Evolutionary conservation across 768 basidiomycete genomes (phyloP), one percentile per base, ranked within the genome.

Genomic region (Calocera cornea): DNA sequence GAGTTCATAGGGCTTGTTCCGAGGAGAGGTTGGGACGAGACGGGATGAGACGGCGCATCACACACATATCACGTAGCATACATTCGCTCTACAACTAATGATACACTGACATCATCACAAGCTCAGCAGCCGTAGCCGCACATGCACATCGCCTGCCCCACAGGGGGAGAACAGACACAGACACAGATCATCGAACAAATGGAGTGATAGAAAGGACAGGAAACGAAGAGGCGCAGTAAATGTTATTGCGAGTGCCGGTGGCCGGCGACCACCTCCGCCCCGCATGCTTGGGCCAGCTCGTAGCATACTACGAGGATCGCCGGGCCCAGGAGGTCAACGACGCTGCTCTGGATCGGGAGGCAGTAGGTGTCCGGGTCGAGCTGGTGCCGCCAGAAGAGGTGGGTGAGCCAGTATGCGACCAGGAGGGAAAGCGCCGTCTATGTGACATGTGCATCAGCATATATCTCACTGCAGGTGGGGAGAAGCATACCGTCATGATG

Each of bases 361-460:
- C 92, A 92, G 74, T 95, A 95, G 77, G 89, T 87, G 75, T 97
- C 94, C 3, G 94, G 94, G 74, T 97, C 94, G 31, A 86, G 80
- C 12, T 83, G 80, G 66, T 80, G 84, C 0, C 83, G 82, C 92
- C 93, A 95, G 31, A 97, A 82, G 73, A 84, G 86, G 49, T 84
- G 77, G 1, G 92, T 94, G 64, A 94, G 79, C 12, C 74, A 72
- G 64, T 80, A 83, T 0, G 90, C 92, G 36, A 89, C 75, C 33
- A 81, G 29, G 2, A 97, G 81, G 1, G 93, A 93, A 68, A 85
- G 77, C 14, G 81, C 75, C 31, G 89, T 87, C 92, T 95, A 73
- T 2, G 67, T n/a, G n/a, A n/a, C n/a, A n/a, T 41, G 1, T 14
- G 34, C 1, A n/a, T 41, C 17, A 65, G 66, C 49, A 41, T n/a